Conservation (phyloP, 805 yeast species). For the Ogataea pini region DNA sequence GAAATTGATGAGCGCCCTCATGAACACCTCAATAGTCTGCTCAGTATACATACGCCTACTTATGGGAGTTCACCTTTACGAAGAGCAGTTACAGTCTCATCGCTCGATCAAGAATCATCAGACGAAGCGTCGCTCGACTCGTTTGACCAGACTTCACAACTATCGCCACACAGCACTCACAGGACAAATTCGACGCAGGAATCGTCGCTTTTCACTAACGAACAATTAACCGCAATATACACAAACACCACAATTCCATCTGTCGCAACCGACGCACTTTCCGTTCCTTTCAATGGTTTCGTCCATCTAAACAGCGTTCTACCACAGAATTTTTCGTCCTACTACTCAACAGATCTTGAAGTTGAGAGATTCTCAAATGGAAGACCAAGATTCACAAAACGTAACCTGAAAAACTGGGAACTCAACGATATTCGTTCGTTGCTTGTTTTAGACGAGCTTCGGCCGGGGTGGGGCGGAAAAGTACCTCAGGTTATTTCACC, state of each 20-base stretch:
- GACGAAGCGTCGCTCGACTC: slow-evolving; percentile 15
- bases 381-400: slow-evolving; percentile 61
- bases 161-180: slow-evolving; percentile 11
- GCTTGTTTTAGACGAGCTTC: slow-evolving; percentile 50
- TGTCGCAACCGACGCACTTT: slow-evolving; percentile 4
- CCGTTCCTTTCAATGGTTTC: slow-evolving; percentile 12
- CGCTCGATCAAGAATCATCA: slow-evolving; percentile 22
- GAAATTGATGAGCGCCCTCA: neutral
- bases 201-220: slow-evolving; percentile 27
- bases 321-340: slow-evolving; percentile 53
- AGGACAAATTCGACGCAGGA: slow-evolving; percentile 20
- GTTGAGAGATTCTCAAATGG: slow-evolving; percentile 54
- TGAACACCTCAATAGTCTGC: neutral
- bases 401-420: slow-evolving; percentile 70
- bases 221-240: slow-evolving; percentile 30
- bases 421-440: slow-evolving; percentile 68
- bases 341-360: slow-evolving; percentile 58
- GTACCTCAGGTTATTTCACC: slow-evolving; percentile 46
- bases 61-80: slow-evolving; percentile 38
- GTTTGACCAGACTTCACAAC: slow-evolving; percentile 25
- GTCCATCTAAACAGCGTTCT: slow-evolving; percentile 48
- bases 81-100: slow-evolving; percentile 26
- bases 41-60: slow-evolving; percentile 11
- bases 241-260: slow-evolving; percentile 30
- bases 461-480: slow-evolving; percentile 56